Evolutionary conservation across 768 basidiomycete genomes (phyloP).

Genomic region (Inosperma sp.): DNA sequence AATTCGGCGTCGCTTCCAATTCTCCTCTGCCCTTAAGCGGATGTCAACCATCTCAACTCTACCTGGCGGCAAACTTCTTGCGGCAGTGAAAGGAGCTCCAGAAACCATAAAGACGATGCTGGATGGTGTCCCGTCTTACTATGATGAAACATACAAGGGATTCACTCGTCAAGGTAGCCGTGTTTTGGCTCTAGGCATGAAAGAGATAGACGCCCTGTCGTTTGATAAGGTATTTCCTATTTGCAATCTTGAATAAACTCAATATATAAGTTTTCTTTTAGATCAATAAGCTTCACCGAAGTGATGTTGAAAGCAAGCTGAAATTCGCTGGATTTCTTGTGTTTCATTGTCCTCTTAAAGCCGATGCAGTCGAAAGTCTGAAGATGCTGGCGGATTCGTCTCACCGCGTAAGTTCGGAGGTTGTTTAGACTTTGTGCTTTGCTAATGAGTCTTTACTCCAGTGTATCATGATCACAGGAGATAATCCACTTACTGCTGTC

Average conservation of each 20-base stretch:
- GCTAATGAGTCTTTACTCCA: conserved; percentile 27
- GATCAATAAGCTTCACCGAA: conserved; percentile 87
- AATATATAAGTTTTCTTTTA: conserved; percentile 27
- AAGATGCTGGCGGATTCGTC: conserved; percentile 96
- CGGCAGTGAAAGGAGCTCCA: conserved; percentile 92
- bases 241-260: not conserved
- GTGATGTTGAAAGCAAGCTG: conserved; percentile 73
- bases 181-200: conserved; percentile 87
- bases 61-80: conserved; percentile 54
- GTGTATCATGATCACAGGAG: conserved; percentile 99
- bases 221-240: conserved; percentile 61
- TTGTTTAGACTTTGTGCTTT: not conserved
- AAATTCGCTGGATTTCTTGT: conserved; percentile 95
- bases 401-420: conserved; percentile 67
- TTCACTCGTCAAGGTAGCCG: conserved; percentile 91
- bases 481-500: conserved; percentile 94
- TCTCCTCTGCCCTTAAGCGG: conserved; percentile 94
- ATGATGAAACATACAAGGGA: conserved; percentile 94
- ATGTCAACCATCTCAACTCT: conserved; percentile 87
- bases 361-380: conserved; percentile 84
- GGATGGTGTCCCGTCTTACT: conserved; percentile 60
- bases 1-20: conserved; percentile 93
- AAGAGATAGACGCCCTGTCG: conserved; percentile 69
- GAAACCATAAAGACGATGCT: conserved; percentile 95
- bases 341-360: conserved; percentile 96